Percentiles rank a stretch among this genome's conserved stretches.
phyloP scores from a whole-genome alignment of 23 red algal species.

The Agarophyton chilense region DNA sequence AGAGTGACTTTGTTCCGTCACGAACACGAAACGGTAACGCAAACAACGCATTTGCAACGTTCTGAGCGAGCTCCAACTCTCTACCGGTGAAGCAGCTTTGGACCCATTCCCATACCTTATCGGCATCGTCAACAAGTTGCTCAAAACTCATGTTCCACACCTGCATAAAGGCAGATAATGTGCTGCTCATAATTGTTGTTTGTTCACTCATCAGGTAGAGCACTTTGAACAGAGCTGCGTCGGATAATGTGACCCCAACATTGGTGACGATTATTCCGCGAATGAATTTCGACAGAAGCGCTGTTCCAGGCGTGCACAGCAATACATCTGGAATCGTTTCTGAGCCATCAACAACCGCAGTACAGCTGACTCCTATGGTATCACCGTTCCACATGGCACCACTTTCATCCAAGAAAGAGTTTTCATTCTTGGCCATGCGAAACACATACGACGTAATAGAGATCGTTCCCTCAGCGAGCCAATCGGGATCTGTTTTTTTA shows the following conservation, averaged over 20 bases:
- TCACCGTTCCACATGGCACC: neutral
- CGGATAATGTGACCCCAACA: neutral
- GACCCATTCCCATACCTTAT: neutral
- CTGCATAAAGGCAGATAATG: neutral
- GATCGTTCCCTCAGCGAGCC: neutral
- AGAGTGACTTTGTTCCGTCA: neutral
- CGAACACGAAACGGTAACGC: neutral
- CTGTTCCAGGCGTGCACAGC: neutral
- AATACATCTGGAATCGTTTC: neutral
- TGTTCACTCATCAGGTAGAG: neutral
- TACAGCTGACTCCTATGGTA: neutral
- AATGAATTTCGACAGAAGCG: neutral
- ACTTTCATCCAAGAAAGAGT: neutral
- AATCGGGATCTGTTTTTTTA: neutral
- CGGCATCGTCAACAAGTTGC: neutral
- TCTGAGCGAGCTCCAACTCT: neutral
- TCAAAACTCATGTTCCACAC: neutral
- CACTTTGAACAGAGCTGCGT: neutral
- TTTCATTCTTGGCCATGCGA: neutral
- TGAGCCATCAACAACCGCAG: neutral
- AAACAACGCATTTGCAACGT: neutral
- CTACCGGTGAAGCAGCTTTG: neutral
- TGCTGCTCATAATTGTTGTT: neutral
- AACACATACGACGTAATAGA: neutral
- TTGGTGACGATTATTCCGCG: neutral